phyloP scores from a whole-genome alignment of 1,139 yeast species.

The Kurtzmaniella quercitrusa region DNA sequence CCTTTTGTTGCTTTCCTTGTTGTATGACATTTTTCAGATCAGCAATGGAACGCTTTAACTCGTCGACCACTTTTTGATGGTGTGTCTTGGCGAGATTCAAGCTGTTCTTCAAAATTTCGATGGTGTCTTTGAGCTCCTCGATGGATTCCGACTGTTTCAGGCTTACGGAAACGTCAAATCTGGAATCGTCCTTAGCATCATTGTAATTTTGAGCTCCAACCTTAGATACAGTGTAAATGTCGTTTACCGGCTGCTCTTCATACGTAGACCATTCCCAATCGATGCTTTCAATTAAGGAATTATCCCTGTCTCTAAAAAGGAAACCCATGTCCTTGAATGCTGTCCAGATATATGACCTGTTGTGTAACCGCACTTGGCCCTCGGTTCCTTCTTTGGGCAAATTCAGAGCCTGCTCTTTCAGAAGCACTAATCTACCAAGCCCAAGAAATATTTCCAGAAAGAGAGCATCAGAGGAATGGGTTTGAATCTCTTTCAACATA shows the following conservation, averaged over 20 bases:
- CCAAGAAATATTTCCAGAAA: conserved; percentile 8
- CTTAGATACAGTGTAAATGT: background rate
- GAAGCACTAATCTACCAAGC: background rate
- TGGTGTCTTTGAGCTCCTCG: conserved; percentile 35
- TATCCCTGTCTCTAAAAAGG: background rate
- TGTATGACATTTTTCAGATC: conserved; percentile 18
- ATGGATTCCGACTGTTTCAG: conserved; percentile 11
- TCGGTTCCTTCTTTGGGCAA: too few species aligned
- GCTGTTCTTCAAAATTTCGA: conserved; percentile 38
- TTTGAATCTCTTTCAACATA: background rate
- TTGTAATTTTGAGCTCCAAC: background rate
- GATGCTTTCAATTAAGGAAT: background rate
- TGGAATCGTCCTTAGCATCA: too few species aligned
- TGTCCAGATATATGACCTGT: background rate
- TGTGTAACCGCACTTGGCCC: background rate
- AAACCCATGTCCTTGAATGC: background rate
- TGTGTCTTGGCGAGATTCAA: conserved; percentile 31
- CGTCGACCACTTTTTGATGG: conserved; percentile 21
- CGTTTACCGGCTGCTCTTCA: background rate
- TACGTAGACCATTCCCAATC: background rate
- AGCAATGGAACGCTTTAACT: conserved; percentile 20
- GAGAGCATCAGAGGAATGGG: background rate
- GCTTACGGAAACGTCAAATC: background rate
- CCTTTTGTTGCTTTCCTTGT: conserved; percentile 12
- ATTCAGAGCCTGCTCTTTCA: too few species aligned